A percentile compares a stretch with the other conserved stretches of the same genome.
Evolutionary conservation across 495 filamentous ascomycete species (phyloP).

Genomic region (Friedmanniomyces endolithicus): DNA sequence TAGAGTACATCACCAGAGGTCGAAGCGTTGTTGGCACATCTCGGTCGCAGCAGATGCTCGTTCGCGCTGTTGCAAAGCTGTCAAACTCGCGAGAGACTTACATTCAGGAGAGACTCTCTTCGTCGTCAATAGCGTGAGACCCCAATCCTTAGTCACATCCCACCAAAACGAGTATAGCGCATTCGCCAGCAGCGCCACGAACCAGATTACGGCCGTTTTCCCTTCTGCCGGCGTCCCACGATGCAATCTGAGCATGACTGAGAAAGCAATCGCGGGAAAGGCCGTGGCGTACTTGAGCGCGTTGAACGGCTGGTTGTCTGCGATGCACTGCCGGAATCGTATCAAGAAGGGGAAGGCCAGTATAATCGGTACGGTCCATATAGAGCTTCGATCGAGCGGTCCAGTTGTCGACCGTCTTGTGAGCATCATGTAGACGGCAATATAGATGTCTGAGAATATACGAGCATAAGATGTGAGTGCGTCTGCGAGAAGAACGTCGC

Average conservation of each 20-base stretch:
- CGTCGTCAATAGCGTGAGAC: slow-evolving; percentile 64
- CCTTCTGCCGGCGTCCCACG: neutral
- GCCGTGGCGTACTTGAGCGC: slow-evolving; percentile 83
- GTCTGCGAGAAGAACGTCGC: slow-evolving; percentile 88
- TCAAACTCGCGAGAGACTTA: no score
- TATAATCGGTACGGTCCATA: slow-evolving; percentile 62
- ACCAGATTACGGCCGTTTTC: slow-evolving; percentile 27
- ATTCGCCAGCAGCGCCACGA: slow-evolving; percentile 59
- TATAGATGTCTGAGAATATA: slow-evolving; percentile 77
- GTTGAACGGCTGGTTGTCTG: slow-evolving; percentile 76
- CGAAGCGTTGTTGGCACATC: no score
- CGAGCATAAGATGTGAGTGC: slow-evolving; percentile 89
- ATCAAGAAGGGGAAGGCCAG: slow-evolving; percentile 72
- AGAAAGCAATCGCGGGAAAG: slow-evolving; percentile 79
- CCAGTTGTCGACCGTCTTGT: slow-evolving; percentile 57
- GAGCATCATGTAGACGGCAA: slow-evolving; percentile 72
- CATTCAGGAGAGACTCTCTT: slow-evolving; percentile 36
- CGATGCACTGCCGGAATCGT: slow-evolving; percentile 83
- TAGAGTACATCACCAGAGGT: no score
- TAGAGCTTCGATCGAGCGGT: slow-evolving; percentile 64
- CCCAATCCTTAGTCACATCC: slow-evolving; percentile 96
- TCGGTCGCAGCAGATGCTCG: no score
- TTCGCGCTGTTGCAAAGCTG: no score
- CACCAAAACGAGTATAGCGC: slow-evolving; percentile 92
- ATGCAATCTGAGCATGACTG: slow-evolving; percentile 43